phyloP scores from a whole-genome alignment of 192 early-diverging fungal species.

The Martensiomyces pterosporus region DNA sequence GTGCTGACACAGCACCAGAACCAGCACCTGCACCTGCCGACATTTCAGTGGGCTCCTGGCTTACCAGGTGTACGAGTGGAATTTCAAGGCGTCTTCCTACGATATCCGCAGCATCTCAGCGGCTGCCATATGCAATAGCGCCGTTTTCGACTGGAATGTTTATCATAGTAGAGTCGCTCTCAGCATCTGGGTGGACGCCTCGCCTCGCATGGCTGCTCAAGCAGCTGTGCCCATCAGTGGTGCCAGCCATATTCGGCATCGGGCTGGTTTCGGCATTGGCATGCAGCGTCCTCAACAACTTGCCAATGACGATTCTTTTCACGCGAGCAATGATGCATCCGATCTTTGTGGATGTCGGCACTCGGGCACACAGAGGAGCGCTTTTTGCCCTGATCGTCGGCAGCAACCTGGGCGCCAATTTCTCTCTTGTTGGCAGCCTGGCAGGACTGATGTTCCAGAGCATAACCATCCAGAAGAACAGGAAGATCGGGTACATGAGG shows the following conservation, averaged over 20 bases:
- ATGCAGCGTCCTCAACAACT: constrained; percentile 78
- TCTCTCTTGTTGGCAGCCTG: constrained; percentile 67
- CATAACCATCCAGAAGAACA: constrained; percentile 21
- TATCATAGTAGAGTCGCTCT: constrained; percentile 73
- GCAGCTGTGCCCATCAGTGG: constrained; percentile 50
- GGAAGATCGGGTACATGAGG: constrained; percentile 25
- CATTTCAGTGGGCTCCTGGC: no score
- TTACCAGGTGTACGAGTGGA: no score
- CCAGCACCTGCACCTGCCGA: no score
- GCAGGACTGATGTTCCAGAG: constrained; percentile 61
- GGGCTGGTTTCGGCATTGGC: constrained; percentile 60
- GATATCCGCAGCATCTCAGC: constrained; percentile 42
- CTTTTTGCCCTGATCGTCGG: constrained; percentile 73
- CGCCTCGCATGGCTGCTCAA: constrained; percentile 59
- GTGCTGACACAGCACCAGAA: no score
- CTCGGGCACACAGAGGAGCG: constrained; percentile 50
- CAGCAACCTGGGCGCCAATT: constrained; percentile 78
- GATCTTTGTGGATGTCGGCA: constrained; percentile 47
- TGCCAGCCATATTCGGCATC: constrained; percentile 58
- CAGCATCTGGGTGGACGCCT: constrained; percentile 62
- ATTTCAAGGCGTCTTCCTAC: constrained; percentile 47
- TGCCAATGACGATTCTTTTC: constrained; percentile 85
- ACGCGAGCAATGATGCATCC: constrained; percentile 65
- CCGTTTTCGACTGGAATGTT: constrained; percentile 87
- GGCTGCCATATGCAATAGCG: constrained; percentile 73